Base-by-base conservation (phyloP, 345 rosid genomes). In the Linum tenue region DNA sequence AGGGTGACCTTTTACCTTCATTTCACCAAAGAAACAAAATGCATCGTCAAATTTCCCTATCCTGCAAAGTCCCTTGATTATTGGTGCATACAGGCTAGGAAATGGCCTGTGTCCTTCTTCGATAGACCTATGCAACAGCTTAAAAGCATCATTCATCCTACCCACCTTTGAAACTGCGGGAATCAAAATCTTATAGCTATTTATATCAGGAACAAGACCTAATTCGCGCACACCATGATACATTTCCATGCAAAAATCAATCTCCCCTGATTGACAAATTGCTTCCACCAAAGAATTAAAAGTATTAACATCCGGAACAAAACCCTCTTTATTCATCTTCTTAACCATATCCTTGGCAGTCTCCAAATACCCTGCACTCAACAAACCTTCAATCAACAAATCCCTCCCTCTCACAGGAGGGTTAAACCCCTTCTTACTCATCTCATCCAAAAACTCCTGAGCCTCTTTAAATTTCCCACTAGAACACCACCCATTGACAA, bases 391-490 rank as follows among this genome's bases (percentile, higher is more conserved):
- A 50, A 92, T 77, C 37, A 92, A 78, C 72, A 92, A 77, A 77
- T 92, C 99, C 63, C 95, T 83, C 2, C 97, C 96, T 77, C 97
- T 74, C 48, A 85, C 94, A 0, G 91, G 90, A 35, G 96, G 97
- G 65, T 86, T 88, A 70, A 85, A 86, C 69, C 97, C 99, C 70
- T 80, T 88, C 57, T 79, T 64, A 35, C 96, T 92, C 97, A 92
- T 88, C 61, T 90, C 97, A 64, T 88, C 81, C 55, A 92, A 75
- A 75, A 92, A 90, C 56, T 73, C 89, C 57, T 81, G 85, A 0
- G 96, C 97, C 69, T 92, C 97, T n/a, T 67, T 79, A 80, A 90
- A 74, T 71, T 92, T 90, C 50, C 98, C 97, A 0, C 80, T 75
- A 0, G 89, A 85, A 35, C 97, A 88, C 98, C 96, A 92, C 6